Conservation (phyloP, 2,329 filamentous ascomycete genomes). For the Colletotrichum abscissum region DNA sequence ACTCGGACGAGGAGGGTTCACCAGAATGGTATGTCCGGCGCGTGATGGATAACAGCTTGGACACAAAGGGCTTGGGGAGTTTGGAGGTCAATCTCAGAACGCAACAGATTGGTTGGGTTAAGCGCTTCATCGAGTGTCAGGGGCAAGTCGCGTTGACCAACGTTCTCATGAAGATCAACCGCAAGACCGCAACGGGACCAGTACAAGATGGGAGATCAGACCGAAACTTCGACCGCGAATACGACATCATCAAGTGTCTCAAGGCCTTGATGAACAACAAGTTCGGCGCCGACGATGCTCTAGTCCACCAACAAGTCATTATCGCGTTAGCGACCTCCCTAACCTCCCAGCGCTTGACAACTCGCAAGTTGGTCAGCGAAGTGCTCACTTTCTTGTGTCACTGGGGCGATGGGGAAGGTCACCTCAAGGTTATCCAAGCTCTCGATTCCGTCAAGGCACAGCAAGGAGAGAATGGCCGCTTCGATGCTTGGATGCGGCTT, state of each 20-base stretch:
- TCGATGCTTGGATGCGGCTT: conserved; percentile 98
- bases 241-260: conserved; percentile 97
- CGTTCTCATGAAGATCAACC: conserved; percentile 92
- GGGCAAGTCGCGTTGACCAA: conserved; percentile 96
- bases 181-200: conserved; percentile 81
- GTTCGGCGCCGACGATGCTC: conserved; percentile 95
- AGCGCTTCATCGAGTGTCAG: conserved; percentile 95
- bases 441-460: conserved; percentile 91
- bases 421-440: conserved; percentile 92
- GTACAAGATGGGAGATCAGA: conserved; percentile 69
- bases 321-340: conserved; percentile 88
- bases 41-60: conserved; percentile 95
- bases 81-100: conserved; percentile 94
- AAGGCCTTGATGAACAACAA: conserved; percentile 99
- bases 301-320: conserved; percentile 90
- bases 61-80: conserved; percentile 90
- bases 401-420: conserved; percentile 89
- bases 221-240: conserved; percentile 89
- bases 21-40: conserved; percentile 98
- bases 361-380: conserved; percentile 94
- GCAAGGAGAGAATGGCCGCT: conserved; percentile 91
- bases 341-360: conserved; percentile 89
- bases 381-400: conserved; percentile 96
- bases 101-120: conserved; percentile 98
- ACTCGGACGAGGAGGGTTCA: conserved; percentile 93